Evolutionary conservation across 495 filamentous ascomycete species (phyloP).

Genomic region (Hypoxylon perforatum): DNA sequence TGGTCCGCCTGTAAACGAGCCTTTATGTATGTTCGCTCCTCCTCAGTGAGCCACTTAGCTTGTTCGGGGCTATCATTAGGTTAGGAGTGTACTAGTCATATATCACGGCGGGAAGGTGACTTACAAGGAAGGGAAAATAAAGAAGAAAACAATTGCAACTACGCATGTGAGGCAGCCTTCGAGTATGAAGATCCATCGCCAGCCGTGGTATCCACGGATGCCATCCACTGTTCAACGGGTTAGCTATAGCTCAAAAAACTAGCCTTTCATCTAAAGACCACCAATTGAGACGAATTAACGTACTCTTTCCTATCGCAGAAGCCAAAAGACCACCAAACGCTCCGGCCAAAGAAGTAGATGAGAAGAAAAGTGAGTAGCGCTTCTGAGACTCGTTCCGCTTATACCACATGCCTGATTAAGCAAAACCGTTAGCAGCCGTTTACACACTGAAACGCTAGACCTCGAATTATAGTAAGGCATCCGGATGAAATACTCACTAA

Average conservation of each 20-base stretch:
- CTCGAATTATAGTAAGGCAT: slow-evolving; percentile 13
- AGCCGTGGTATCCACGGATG: slow-evolving; percentile 76
- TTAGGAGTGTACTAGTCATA: neutral
- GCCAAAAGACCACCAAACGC: slow-evolving; percentile 89
- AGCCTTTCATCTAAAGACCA: neutral
- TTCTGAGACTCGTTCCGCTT: slow-evolving; percentile 86
- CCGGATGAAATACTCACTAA: slow-evolving; percentile 49
- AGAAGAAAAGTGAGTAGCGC: slow-evolving; percentile 90
- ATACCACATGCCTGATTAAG: slow-evolving; percentile 80
- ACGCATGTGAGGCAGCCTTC: slow-evolving; percentile 81
- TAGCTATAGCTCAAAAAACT: slow-evolving; percentile 9
- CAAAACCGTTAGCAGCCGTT: slow-evolving; percentile 12
- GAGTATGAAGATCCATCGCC: slow-evolving; percentile 84
- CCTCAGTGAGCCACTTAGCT: slow-evolving; percentile 73
- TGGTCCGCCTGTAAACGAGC: slow-evolving; percentile 81
- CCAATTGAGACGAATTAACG: slow-evolving; percentile 38
- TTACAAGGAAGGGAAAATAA: slow-evolving; percentile 81
- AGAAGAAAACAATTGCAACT: slow-evolving; percentile 79
- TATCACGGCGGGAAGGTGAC: slow-evolving; percentile 45
- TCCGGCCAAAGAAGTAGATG: slow-evolving; percentile 81
- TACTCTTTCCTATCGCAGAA: slow-evolving; percentile 81
- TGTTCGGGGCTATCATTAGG: slow-evolving; percentile 59
- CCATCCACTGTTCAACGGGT: slow-evolving; percentile 60
- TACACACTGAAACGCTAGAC: neutral
- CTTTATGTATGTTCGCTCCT: slow-evolving; percentile 79